Evolutionary conservation across 2,329 filamentous ascomycete genomes (phyloP), one percentile per base, ranked within the genome.

Genomic region (Alternaria postmessia): DNA sequence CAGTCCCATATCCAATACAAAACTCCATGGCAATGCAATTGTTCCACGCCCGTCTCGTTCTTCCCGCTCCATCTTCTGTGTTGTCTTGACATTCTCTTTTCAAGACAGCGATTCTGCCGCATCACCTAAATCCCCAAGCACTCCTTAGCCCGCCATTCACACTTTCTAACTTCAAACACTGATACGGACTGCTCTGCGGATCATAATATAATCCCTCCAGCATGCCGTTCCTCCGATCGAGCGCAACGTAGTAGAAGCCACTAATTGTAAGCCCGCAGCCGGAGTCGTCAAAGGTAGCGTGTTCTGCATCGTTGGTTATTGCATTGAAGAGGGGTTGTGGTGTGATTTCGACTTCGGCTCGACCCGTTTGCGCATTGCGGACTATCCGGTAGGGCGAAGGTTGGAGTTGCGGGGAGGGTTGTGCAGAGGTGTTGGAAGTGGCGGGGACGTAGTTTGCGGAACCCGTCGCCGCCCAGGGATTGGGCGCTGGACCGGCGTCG

Each of bases 151-250:
- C 80, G 4, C 70, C 68, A 5, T 65, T 66, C 43, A 67, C 64
- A 36, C 78, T 79, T 54, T 76, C 77, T 62, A 86, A 68, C 65
- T 78, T 79, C 66, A 86, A 68, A 65, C 81, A 80, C 75, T 86
- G 84, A 72, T 84, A 85, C 48, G 84, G 84, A 58, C 81, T 83
- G 63, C 81, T 83, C 67, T 81, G 78, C n/a, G 83, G 83, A 75
- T 86, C 84, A 68, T 82, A 85, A 69, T 86, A 86, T 62, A 86
- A 72, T 0, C 84, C 84, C 65, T 85, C 81, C 5, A 85, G 74
- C 16, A 62, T 65, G 1, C 84, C 84, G 66, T 83, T 81, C 12
- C 72, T 73, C 42, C 84, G 72, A 56, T 78, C 68, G 67, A 86
- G 58, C 67, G 80, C 82, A 6, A 85, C 79, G 65, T 85, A 86